Conservation (phyloP, 768 basidiomycete species). For the Podaxis sp. region DNA sequence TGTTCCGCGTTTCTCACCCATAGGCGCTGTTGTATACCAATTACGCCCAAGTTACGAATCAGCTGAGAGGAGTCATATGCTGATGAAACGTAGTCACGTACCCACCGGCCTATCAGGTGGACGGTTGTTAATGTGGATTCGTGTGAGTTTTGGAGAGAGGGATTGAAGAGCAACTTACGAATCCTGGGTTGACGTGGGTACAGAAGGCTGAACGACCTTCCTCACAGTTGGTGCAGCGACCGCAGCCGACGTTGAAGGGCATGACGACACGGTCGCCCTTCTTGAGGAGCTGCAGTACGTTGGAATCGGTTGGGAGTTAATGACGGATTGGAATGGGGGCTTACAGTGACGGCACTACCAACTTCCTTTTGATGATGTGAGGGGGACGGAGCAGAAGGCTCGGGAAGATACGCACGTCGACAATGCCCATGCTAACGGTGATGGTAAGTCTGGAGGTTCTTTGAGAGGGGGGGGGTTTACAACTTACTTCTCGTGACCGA, state of each 20-base stretch:
- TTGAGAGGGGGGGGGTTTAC: too few species aligned
- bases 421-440: slow-evolving; percentile 44
- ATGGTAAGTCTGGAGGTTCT: not conserved
- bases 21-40: slow-evolving; percentile 36
- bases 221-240: slow-evolving; percentile 56
- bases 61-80: slow-evolving; percentile 1
- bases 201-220: slow-evolving; percentile 53
- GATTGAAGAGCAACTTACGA: slow-evolving; percentile 32
- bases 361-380: slow-evolving; percentile 32
- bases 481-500: slow-evolving; percentile 54
- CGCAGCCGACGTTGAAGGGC: slow-evolving; percentile 60
- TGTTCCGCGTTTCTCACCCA: slow-evolving; percentile 29
- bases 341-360: slow-evolving; percentile 41
- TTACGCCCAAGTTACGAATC: not conserved
- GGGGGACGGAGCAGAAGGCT: not conserved
- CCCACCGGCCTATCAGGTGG: slow-evolving; percentile 41
- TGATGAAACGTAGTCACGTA: slow-evolving; percentile 19
- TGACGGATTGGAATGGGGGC: slow-evolving; percentile 12
- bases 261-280: slow-evolving; percentile 60
- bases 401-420: slow-evolving; percentile 32
- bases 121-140: not conserved
- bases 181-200: slow-evolving; percentile 56
- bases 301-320: not conserved
- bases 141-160: not conserved
- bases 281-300: slow-evolving; percentile 37